Base-by-base conservation (phyloP, 129 eudicot species). In the Escallonia rubra region DNA sequence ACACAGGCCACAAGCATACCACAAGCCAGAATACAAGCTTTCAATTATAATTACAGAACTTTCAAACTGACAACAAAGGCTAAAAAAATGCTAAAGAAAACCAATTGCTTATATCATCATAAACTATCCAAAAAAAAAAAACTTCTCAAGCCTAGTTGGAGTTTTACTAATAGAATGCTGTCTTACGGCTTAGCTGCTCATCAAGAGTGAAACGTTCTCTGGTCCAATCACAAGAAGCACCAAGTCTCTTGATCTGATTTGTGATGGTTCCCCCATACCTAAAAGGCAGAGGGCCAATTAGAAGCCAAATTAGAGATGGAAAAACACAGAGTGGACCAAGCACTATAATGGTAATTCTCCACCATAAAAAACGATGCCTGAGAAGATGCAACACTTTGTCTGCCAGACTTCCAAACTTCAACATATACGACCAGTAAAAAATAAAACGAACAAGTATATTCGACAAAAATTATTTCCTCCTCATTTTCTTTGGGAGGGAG, bases 191-290 rank as follows among this genome's bases (percentile, higher is more conserved):
- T 81, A 93, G 98, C 80, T 89, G 95, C 80, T 86, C 86, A 80
- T 94, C 97, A 55, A 89, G 90, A 58, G 96, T 94, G 74, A 94
- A 94, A 74, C 77, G 90, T 78, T 94, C 99, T 84, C 95, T 82
- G 53, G 86, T 78, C 99, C 99, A 94, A 82, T 94, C 99, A 82
- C 96, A 89, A 74, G 99, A 94, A 72, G 99, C 99, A 68, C 99
- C 99, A 66, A 94, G 96, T 76, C 99, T 87, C 77, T 80, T 87
- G 53, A 89, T 89, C 64, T 94, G 99, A 73, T 94, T 89, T 42
- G 92, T 84, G 49, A 94, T 94, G 54, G 96, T 89, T 78, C 99
- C 99, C 12, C 99, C 99, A 66, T 89, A 93, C 82, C 98, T 92
- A 51, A 46, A 68, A 61, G 43, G 14, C 39, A 54, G 39, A 69